Base-by-base conservation (phyloP, 2,329 filamentous ascomycete species). In the Colletotrichum karsti region DNA sequence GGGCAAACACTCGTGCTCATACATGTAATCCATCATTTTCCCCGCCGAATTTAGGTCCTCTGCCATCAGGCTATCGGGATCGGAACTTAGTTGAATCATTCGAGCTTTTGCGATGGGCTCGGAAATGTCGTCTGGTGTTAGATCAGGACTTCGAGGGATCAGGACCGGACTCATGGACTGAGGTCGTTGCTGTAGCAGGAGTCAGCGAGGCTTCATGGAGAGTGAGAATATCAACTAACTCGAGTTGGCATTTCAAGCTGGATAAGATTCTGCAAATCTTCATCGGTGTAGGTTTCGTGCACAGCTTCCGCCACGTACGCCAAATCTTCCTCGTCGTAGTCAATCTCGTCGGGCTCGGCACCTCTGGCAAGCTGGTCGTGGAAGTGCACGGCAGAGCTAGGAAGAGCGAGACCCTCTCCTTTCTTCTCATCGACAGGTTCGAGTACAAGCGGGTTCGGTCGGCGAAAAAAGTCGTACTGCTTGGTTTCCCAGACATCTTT, bases 21-120 rank as follows among this genome's bases (percentile, higher is more conserved):
- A 15, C 50, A 53, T 33, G 5, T 30, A 20, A 9, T 37, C 30
- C 12, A 53, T 53, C 2, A 53, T 3, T 22, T 35, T 61, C 54
- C 48, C 73, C 48, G 7, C 74, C 15, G 33, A 58, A 50, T 9
- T 60, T 26, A 46, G 63, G 1, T 42, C 22, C 1, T 26, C 4
- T 4, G 63, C 53, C 7, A 50, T n/a, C 3, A 77, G 76, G 22
- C 71, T 80, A 13, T 46, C 67, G 12, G 79, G 76, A 2, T 78
- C 77, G 0, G 77, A 78, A 28, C 74, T 74, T 1, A 77, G 59
- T 37, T 77, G 74, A 3, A 81, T 73, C 4, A 71, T 15, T 6
- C 71, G 67, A 24, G 66, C 66, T 1, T 68, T 62, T 1, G 56
- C 41, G 7, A 63, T 44, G 1, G 74, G 77, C n/a, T 75, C 28